Evolutionary conservation across 2,329 filamentous ascomycete genomes (phyloP).

Genomic region (Curvularia sp.): DNA sequence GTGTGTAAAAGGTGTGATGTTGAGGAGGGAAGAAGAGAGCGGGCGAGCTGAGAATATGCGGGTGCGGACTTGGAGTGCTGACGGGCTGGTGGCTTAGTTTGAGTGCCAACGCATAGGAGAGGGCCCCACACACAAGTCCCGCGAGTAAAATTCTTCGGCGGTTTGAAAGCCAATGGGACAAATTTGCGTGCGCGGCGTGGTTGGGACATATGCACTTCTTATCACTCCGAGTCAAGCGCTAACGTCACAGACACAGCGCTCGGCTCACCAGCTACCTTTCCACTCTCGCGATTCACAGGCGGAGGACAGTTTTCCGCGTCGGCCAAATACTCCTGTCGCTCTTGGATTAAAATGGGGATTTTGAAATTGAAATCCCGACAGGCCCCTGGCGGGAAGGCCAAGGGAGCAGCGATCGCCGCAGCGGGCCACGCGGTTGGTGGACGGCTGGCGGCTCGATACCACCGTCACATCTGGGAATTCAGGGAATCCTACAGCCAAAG

Average conservation of each 20-base stretch:
- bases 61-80: constrained; percentile 38
- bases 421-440: constrained; percentile 17
- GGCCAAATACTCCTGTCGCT: constrained; percentile 36
- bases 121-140: constrained; percentile 45
- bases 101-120: constrained; percentile 49
- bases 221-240: constrained; percentile 37
- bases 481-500: constrained; percentile 16
- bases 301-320: constrained; percentile 27
- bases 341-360: constrained; percentile 27
- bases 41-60: constrained; percentile 36
- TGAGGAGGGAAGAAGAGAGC: constrained; percentile 39
- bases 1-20: constrained; percentile 27
- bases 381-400: constrained; percentile 32
- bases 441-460: constrained; percentile 31
- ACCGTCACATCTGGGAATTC: constrained; percentile 28
- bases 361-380: constrained; percentile 32
- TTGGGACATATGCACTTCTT: constrained; percentile 46
- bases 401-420: constrained; percentile 42
- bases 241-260: constrained; percentile 30
- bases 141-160: constrained; percentile 36
- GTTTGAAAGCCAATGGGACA: constrained; percentile 46
- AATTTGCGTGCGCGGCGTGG: constrained; percentile 24
- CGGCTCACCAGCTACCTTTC: constrained; percentile 28
- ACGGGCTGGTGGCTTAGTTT: constrained; percentile 44
- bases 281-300: constrained; percentile 25